Evolutionary conservation across 768 basidiomycete genomes (phyloP).

Genomic region (Naematelia aurantialba): DNA sequence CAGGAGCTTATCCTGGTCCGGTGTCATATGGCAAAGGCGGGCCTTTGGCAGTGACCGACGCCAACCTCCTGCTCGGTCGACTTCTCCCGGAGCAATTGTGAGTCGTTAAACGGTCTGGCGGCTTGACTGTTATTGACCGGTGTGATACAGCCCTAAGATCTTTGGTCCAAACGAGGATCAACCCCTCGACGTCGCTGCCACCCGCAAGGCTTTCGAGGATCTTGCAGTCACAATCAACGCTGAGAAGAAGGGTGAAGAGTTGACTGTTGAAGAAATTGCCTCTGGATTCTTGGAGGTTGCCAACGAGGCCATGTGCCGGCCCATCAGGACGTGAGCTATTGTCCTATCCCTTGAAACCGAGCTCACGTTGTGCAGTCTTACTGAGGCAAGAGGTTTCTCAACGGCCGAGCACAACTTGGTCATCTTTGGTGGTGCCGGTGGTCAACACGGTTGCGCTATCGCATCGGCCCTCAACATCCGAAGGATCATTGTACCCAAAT

Average conservation of each 20-base stretch:
- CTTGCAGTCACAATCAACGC: constrained; percentile 67
- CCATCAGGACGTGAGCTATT: constrained; percentile 64
- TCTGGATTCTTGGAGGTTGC: constrained; percentile 87
- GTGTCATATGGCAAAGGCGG: constrained; percentile 78
- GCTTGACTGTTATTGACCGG: constrained; percentile 55
- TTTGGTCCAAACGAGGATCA: constrained; percentile 87
- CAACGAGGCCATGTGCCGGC: constrained; percentile 95
- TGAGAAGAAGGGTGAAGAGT: constrained; percentile 54
- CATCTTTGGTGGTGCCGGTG: constrained; percentile 50
- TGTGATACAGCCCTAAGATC: constrained; percentile 83
- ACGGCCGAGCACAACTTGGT: constrained; percentile 62
- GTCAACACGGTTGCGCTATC: constrained; percentile 45
- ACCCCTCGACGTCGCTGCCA: constrained; percentile 70
- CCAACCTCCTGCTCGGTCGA: constrained; percentile 82
- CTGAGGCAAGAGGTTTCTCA: constrained; percentile 82
- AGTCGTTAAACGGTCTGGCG: not conserved
- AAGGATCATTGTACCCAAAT: constrained; percentile 13
- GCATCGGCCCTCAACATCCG: constrained; percentile 20
- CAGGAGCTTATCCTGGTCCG: constrained; percentile 88
- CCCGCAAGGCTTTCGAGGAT: constrained; percentile 63
- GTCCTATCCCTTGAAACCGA: not conserved
- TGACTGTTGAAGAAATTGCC: constrained; percentile 72
- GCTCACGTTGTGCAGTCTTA: constrained; percentile 52
- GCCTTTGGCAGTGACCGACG: constrained; percentile 85
- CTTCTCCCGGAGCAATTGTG: constrained; percentile 67